Evolutionary conservation across 1,284 basidiomycete genomes (phyloP), one percentile per base, ranked within the genome.

Genomic region (Cryptococcus sp.): DNA sequence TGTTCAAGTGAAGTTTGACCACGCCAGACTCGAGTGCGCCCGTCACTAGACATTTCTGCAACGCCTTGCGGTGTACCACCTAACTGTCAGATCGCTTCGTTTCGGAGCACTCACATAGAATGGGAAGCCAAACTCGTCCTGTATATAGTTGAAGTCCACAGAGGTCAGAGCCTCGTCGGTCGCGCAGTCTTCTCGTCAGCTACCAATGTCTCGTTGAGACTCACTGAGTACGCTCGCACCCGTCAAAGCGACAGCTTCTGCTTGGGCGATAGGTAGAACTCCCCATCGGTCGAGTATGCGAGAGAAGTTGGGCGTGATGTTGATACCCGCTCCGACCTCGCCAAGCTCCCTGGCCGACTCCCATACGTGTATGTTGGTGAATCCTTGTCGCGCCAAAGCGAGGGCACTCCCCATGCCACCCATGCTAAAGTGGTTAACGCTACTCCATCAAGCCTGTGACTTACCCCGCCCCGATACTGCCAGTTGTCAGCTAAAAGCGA

Each of bases 311-410:
- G 75, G 75, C 0, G 71, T 65, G 31, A 73, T 65, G 57, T 73
- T 72, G 62, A 75, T 76, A n/a, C 75, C 73, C 0, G 71, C 74
- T 16, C 75, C 75, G 3, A 76, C 73, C 45, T 76, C 74, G 45
- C 69, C 73, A 4, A 76, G 50, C 3, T 52, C 56, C 15, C 61
- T 45, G 3, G 75, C 72, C 13, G 63, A 54, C 58, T 76, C 75
- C 60, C 62, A 76, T 2, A 76, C 68, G 19, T 61, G 61, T 40
- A 76, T 74, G 54, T 74, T 60, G 39, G 47, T 62, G 60, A 72
- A 75, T 7, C 75, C 75, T 31, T 68, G 57, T 31, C 59, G 51
- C 13, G 74, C 68, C 23, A 76, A 60, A 3, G 74, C 66, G 11
- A 76, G 62, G 19, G 75, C 75, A 7, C 68, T 64, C n/a, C 64